Evolutionary conservation across 805 yeast species (phyloP).

Genomic region (Schwanniomyces sp.): DNA sequence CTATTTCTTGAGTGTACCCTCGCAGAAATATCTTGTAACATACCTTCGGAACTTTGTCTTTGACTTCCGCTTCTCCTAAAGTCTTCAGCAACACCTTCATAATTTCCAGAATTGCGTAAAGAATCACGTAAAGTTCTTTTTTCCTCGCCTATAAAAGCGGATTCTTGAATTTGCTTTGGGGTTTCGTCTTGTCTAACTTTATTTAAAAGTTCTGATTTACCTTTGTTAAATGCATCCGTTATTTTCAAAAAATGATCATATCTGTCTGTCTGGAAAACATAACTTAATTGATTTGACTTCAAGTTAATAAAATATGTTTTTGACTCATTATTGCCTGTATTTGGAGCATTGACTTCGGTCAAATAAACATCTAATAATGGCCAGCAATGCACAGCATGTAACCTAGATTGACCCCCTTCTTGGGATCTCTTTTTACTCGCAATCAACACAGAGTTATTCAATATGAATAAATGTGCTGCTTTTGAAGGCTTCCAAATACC

Average conservation of each 20-base stretch:
- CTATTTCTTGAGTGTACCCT: conserved; percentile 61
- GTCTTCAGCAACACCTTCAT: conserved; percentile 22
- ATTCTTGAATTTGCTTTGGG: conserved; percentile 2
- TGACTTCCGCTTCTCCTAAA: conserved; percentile 24
- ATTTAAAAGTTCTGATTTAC: conserved; percentile 51
- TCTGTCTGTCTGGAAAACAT: conserved; percentile 61
- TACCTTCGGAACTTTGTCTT: conserved; percentile 37
- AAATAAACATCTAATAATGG: conserved; percentile 63
- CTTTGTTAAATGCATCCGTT: conserved; percentile 56
- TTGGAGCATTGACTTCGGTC: conserved; percentile 34
- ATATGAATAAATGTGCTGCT: conserved; percentile 70
- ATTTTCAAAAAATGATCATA: conserved; percentile 57
- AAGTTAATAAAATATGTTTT: conserved; percentile 45
- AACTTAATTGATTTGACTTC: conserved; percentile 47
- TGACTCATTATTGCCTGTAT: conserved; percentile 7
- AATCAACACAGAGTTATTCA: conserved; percentile 74
- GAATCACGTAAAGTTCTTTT: conserved; percentile 40
- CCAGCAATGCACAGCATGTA: conserved; percentile 78
- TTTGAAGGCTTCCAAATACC: conserved; percentile 82
- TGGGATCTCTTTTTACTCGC: conserved; percentile 56
- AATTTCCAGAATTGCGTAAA: conserved; percentile 53
- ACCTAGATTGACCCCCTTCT: conserved; percentile 32
- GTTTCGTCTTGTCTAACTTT: conserved; percentile 27
- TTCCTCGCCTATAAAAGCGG: conserved; percentile 28
- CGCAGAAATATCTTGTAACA: conserved; percentile 58